Evolutionary conservation across 768 basidiomycete species (phyloP).

Genomic region (Pleurotus djamor): DNA sequence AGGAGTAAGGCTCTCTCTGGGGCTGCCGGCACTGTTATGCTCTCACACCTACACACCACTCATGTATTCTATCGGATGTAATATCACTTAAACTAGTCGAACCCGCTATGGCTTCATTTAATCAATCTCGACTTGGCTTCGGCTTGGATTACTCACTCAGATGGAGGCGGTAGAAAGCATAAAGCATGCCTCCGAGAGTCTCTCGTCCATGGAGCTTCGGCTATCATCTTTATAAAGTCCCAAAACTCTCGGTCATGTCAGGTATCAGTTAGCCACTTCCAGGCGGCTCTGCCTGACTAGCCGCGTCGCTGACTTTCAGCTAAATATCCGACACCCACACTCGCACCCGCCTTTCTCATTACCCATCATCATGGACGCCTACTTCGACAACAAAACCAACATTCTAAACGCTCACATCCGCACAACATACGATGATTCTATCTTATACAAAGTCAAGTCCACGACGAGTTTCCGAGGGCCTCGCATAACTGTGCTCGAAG

Average conservation of each 20-base stretch:
- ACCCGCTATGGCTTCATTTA: neutral
- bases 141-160: neutral
- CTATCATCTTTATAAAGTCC: neutral
- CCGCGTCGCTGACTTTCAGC: neutral
- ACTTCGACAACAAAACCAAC: constrained; percentile 49
- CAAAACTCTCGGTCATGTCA: neutral
- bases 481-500: constrained; percentile 41
- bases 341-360: neutral
- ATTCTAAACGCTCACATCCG: constrained; percentile 42
- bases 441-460: constrained; percentile 42
- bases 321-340: neutral
- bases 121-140: no score
- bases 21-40: neutral
- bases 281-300: neutral
- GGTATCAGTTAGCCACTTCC: neutral
- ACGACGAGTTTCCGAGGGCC: constrained; percentile 40
- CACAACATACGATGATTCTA: constrained; percentile 39
- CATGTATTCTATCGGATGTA: neutral
- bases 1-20: no score
- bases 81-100: neutral
- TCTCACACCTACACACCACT: neutral
- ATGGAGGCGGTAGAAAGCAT: no score
- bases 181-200: no score
- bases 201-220: no score
- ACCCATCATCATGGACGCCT: constrained; percentile 40